Evolutionary conservation across 2,329 filamentous ascomycete genomes (phyloP).

Genomic region (Phyllosticta capitalensis): DNA sequence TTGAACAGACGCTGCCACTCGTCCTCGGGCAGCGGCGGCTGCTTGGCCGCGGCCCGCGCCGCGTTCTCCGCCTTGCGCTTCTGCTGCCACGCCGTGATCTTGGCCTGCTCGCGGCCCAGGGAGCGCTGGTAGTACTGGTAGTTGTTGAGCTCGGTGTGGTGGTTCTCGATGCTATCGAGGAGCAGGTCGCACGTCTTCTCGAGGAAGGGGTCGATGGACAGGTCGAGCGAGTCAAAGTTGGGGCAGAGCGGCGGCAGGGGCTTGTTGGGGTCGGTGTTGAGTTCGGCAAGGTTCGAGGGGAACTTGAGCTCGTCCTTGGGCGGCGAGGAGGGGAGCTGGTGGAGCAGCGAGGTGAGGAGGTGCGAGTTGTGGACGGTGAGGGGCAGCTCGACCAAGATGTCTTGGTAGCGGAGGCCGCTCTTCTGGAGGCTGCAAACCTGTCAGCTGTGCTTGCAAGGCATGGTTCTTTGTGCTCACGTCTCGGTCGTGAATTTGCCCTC

Average conservation of each 20-base stretch:
- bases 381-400: constrained; percentile 85
- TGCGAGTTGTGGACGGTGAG: constrained; percentile 93
- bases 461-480: constrained; percentile 49
- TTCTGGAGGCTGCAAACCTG: constrained; percentile 66
- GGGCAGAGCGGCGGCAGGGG: constrained; percentile 63
- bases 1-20: constrained; percentile 99
- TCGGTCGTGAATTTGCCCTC: constrained; percentile 97
- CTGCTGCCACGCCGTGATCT: constrained; percentile 91
- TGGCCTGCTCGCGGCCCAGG: constrained; percentile 84
- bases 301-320: constrained; percentile 60
- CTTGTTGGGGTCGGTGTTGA: constrained; percentile 54
- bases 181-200: constrained; percentile 97
- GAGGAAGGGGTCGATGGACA: constrained; percentile 93
- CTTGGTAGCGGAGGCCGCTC: constrained; percentile 84
- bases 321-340: constrained; percentile 70
- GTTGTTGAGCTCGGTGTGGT: constrained; percentile 99
- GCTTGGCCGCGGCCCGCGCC: constrained; percentile 74
- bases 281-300: constrained; percentile 68
- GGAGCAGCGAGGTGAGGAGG: constrained; percentile 87
- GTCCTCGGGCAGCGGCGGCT: constrained; percentile 81
- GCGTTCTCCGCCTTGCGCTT: constrained; percentile 97
- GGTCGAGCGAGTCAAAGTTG: constrained; percentile 80
- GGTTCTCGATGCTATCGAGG: constrained; percentile 91
- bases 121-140: constrained; percentile 96
- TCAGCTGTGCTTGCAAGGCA: background rate